Base-by-base conservation (phyloP, 176 grass and related monocot species). In the Microstegium vimineum region DNA sequence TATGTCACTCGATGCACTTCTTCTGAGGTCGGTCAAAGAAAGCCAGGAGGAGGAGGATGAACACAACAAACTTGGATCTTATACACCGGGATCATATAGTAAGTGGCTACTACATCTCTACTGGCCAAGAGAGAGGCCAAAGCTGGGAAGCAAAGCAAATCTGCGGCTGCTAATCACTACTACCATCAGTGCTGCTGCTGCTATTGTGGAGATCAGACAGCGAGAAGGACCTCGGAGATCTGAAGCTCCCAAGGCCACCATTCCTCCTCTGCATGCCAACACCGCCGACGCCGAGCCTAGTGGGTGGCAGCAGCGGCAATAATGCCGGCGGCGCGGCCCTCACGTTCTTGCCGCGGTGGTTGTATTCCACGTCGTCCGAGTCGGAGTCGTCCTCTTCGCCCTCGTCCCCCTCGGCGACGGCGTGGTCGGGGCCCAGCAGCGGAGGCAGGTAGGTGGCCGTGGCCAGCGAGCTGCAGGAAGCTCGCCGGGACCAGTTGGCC, bases 401-500 rank as follows among this genome's bases (percentile, higher is more conserved):
- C 30, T 95, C 93, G 18, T 89, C 73, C 7, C 80, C 84, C 76
- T 96, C 90, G 56, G 86, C 86, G 18, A 91, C 70, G 40, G 83
- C 43, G 68, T 89, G 59, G 77, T 83, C 84, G 0, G 83, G 86
- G 15, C 80, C 76, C 47, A 94, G 76, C 0, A 88, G 85, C 18
- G 87, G 87, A 4, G 91, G 84, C 64, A 88, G 75, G 54, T 81
- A 86, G 42, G 85, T 85, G 27, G 84, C 74, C 27, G 90, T 86
- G 61, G 82, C 67, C 1, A 96, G 93, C 0, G 90, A 89, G 71
- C 85, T 84, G 90, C 87, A 96, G 23, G 94, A 94, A 59, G 91
- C 89, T 27, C 94, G 77, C 56, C 83, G 42, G 13, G 91, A 91
- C 82, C 85, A 92, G 27, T 85, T 83, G 59, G 85, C 81, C 45